Conservation (phyloP, 1,139 yeast species). For the Taphrina wiesneri region DNA sequence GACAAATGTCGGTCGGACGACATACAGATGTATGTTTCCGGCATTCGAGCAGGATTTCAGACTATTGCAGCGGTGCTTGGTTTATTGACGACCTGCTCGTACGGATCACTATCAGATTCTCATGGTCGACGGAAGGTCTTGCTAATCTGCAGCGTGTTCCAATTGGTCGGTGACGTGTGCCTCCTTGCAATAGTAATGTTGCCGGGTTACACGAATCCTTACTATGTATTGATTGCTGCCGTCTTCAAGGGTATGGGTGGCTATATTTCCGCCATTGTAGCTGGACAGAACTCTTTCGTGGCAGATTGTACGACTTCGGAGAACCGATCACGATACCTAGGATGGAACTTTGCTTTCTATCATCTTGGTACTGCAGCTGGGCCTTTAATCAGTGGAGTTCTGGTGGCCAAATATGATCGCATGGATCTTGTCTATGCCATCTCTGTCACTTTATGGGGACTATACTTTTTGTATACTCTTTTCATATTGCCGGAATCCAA, state of each 20-base stretch:
- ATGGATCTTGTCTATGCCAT: slow-evolving; percentile 34
- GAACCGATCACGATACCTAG: slow-evolving; percentile 31
- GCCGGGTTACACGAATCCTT: slow-evolving; percentile 28
- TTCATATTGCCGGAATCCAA: slow-evolving; percentile 33
- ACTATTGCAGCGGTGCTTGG: slow-evolving; percentile 35
- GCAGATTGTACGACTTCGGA: slow-evolving; percentile 35
- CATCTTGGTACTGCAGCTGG: slow-evolving; percentile 36
- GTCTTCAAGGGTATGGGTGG: slow-evolving; percentile 36
- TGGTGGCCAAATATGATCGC: slow-evolving; percentile 26
- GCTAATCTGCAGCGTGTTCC: slow-evolving; percentile 27
- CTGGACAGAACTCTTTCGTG: slow-evolving; percentile 34
- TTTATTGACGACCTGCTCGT: slow-evolving; percentile 30
- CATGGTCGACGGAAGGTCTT: slow-evolving; percentile 34
- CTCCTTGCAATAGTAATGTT: slow-evolving; percentile 26
- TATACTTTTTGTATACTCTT: slow-evolving; percentile 33
- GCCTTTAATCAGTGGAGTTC: slow-evolving; percentile 30
- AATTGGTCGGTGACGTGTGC: slow-evolving; percentile 31
- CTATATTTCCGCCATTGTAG: slow-evolving; percentile 33
- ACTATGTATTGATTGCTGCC: slow-evolving; percentile 28
- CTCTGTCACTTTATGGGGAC: slow-evolving; percentile 29
- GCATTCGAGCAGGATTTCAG: slow-evolving; percentile 34
- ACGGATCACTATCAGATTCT: slow-evolving; percentile 34
- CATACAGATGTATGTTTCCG: slow-evolving; percentile 32
- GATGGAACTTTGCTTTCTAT: slow-evolving; percentile 35
- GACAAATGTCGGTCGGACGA: slow-evolving; percentile 32